Conservation (phyloP, 78 protist species). For the Dictyostelium purpureum region DNA sequence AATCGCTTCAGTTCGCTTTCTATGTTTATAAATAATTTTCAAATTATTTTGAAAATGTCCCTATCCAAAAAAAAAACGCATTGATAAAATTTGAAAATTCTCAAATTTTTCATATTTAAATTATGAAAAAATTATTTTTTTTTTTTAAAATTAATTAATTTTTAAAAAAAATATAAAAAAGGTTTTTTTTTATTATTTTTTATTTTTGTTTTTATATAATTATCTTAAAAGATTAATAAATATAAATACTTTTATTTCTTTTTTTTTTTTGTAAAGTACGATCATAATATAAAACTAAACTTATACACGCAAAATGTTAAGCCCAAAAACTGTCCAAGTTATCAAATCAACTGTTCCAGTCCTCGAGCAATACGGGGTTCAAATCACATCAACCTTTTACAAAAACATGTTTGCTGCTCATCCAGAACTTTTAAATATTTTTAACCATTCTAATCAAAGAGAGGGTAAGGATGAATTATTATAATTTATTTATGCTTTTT, state of each 20-base stretch:
- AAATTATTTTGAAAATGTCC: too few species aligned
- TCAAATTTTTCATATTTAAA: not conserved
- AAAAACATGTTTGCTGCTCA: conserved; percentile 7
- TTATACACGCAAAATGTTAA: not conserved
- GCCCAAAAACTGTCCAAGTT: not conserved
- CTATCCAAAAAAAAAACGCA: too few species aligned
- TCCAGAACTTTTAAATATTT: conserved; percentile 49
- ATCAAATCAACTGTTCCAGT: conserved; percentile 37
- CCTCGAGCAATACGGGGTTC: not conserved
- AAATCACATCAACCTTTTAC: conserved; percentile 18
- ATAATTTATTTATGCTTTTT: too few species aligned
- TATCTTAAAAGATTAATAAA: too few species aligned
- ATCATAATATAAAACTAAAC: not conserved
- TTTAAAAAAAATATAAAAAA: too few species aligned
- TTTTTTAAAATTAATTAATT: too few species aligned
- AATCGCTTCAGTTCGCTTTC: too few species aligned
- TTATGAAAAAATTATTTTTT: too few species aligned
- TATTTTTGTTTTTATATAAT: not conserved
- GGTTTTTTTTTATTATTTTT: not conserved
- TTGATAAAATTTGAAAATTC: too few species aligned
- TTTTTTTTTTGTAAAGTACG: not conserved
- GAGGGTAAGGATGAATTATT: not conserved
- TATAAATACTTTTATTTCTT: too few species aligned
- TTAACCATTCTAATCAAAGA: conserved; percentile 39
- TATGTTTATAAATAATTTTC: too few species aligned